These are phyloP conservation scores for Rosa hybrid DNA, from an alignment of 331 rosid genomes.

Conservation along the genomic window DNA sequence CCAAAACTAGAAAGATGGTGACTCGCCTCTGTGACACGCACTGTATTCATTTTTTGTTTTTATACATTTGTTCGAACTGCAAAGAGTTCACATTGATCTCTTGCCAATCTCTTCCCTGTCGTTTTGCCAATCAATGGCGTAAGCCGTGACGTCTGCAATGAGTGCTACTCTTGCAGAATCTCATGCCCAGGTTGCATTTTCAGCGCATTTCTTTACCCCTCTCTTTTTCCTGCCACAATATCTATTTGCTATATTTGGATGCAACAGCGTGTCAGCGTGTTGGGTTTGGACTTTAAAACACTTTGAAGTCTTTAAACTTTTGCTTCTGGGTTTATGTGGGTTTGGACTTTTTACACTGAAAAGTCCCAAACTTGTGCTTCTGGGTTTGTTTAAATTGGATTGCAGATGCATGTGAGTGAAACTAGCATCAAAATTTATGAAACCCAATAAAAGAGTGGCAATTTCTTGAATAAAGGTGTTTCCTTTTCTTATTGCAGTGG, in stretches of 20 bases:
- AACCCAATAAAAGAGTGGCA: neutral
- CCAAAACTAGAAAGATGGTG: neutral
- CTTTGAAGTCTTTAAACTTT: neutral
- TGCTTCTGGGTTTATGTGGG: no score
- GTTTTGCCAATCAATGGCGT: constrained; percentile 12
- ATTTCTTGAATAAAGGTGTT: neutral
- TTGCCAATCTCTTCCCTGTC: neutral
- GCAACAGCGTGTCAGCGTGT: neutral
- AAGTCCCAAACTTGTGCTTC: neutral
- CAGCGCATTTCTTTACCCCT: neutral
- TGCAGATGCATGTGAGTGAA: neutral
- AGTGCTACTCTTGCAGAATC: neutral
- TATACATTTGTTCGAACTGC: neutral
- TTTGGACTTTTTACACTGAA: neutral
- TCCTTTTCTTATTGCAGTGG: constrained; percentile 12
- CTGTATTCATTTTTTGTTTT: neutral
- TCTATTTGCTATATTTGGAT: neutral
- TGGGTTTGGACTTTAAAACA: neutral
- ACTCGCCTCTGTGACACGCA: neutral
- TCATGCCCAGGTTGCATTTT: neutral
- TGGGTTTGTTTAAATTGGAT: neutral
- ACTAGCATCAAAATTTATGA: neutral
- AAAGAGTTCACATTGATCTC: neutral
- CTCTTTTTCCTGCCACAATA: neutral
- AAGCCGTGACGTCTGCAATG: constrained; percentile 23